These are phyloP conservation scores for Yarrowia sp. DNA, from an alignment of 805 yeast genomes.

Conservation along the genomic window DNA sequence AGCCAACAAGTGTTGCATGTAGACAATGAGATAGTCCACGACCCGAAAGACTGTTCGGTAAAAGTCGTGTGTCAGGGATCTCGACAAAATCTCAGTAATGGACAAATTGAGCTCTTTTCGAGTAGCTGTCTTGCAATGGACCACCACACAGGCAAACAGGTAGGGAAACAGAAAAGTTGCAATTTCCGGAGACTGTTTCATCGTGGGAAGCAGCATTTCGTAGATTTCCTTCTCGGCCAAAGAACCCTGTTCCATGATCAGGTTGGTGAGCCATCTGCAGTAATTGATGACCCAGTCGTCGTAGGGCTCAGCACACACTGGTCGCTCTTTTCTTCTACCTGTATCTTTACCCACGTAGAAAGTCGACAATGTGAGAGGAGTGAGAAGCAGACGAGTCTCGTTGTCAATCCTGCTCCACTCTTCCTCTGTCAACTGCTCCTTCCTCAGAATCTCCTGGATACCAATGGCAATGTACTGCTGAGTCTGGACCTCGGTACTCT, in stretches of 20 bases:
- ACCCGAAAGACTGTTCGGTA: conserved; percentile 73
- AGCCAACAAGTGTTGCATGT: conserved; percentile 42
- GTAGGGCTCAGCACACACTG: conserved; percentile 34
- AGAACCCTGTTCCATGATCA: conserved; percentile 33
- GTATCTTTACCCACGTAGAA: conserved; percentile 4
- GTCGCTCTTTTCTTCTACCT: neutral
- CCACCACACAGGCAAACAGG: conserved; percentile 60
- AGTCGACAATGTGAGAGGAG: conserved; percentile 44
- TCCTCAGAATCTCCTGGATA: conserved; percentile 64
- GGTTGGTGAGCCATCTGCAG: conserved; percentile 60
- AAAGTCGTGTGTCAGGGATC: conserved; percentile 58
- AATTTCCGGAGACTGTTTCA: conserved; percentile 55
- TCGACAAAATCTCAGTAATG: conserved; percentile 47
- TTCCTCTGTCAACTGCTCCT: neutral
- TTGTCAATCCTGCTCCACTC: neutral
- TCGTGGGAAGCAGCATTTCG: conserved; percentile 58
- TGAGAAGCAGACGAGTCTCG: neutral
- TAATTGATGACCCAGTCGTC: conserved; percentile 70
- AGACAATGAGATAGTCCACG: conserved; percentile 77
- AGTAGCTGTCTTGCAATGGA: conserved; percentile 48
- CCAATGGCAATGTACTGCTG: conserved; percentile 83
- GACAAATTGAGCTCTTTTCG: conserved; percentile 58
- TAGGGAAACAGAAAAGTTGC: conserved; percentile 75
- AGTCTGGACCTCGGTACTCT: conserved; percentile 79
- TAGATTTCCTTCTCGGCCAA: conserved; percentile 48